Evolutionary conservation across 495 filamentous ascomycete species (phyloP).

Genomic region (Annulohypoxylon bovei): DNA sequence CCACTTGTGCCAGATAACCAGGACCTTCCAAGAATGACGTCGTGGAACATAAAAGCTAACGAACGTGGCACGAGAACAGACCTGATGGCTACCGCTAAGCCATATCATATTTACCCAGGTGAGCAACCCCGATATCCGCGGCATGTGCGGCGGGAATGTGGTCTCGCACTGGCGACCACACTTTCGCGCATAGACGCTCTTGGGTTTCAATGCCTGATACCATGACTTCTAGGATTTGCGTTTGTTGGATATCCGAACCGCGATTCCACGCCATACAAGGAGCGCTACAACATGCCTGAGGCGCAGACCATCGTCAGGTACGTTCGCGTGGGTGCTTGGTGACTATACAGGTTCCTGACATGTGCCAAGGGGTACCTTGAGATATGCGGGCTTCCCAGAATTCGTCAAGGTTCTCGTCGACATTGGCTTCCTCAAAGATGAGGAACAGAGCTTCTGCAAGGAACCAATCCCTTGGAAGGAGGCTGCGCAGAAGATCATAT

Average conservation of each 20-base stretch:
- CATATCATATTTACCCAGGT: slow-evolving; percentile 88
- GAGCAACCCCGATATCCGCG: slow-evolving; percentile 61
- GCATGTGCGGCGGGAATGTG: too few species aligned
- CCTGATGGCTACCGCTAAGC: slow-evolving; percentile 88
- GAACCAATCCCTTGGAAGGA: slow-evolving; percentile 78
- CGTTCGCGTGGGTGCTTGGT: slow-evolving; percentile 39
- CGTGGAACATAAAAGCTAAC: not conserved
- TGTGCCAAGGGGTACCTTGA: slow-evolving; percentile 62
- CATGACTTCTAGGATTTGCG: slow-evolving; percentile 46
- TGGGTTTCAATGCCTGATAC: not conserved
- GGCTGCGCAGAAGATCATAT: slow-evolving; percentile 77
- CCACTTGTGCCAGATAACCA: not conserved
- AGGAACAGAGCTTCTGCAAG: slow-evolving; percentile 68
- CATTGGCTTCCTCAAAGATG: slow-evolving; percentile 82
- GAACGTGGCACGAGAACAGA: slow-evolving; percentile 54
- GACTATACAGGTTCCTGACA: not conserved
- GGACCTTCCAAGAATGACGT: not conserved
- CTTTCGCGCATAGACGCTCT: not conserved
- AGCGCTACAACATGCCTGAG: slow-evolving; percentile 92
- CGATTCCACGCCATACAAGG: slow-evolving; percentile 85
- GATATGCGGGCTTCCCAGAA: slow-evolving; percentile 88
- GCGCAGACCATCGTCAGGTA: slow-evolving; percentile 78
- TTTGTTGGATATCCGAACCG: slow-evolving; percentile 96
- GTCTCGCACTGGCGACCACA: not conserved
- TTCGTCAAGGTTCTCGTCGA: slow-evolving; percentile 88